Conservation (phyloP, 345 rosid genomes). For the Citrus reticulata region DNA sequence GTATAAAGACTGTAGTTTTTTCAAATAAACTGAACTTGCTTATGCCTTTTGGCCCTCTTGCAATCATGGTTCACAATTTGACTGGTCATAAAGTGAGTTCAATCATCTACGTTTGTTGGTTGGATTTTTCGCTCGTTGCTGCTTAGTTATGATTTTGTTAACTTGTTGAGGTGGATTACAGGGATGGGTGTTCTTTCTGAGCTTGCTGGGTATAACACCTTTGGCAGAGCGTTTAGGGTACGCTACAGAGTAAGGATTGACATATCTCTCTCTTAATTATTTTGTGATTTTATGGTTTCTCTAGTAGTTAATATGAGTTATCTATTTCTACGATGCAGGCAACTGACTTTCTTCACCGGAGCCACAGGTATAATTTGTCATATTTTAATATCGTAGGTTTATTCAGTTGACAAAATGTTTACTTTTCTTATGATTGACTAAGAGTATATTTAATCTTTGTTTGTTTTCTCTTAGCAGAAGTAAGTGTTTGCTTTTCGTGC, state of each 20-base stretch:
- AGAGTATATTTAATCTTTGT: neutral
- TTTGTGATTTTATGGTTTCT: neutral
- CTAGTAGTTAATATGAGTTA: constrained; percentile 19
- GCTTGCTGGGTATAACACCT: constrained; percentile 49
- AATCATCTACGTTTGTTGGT: neutral
- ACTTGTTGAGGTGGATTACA: constrained; percentile 38
- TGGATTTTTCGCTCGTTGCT: neutral
- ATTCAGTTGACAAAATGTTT: neutral
- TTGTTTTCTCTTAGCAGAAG: neutral
- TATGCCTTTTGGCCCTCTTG: constrained; percentile 29
- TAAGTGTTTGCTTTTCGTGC: neutral
- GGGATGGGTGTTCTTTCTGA: constrained; percentile 48
- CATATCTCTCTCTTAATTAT: constrained; percentile 9
- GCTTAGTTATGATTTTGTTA: neutral
- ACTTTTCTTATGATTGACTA: neutral
- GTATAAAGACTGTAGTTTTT: constrained; percentile 25
- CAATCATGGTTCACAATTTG: constrained; percentile 25
- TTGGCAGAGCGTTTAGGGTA: constrained; percentile 56
- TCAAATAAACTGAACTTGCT: constrained; percentile 29
- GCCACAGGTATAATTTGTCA: constrained; percentile 30
- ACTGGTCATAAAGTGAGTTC: constrained; percentile 26
- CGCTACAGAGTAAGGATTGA: constrained; percentile 41
- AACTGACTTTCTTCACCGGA: constrained; percentile 49
- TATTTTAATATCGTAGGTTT: neutral
- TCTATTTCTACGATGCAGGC: constrained; percentile 32